Percentiles rank a stretch among this genome's conserved stretches.
Evolutionary conservation across 805 yeast species (phyloP).

Genomic region (Candida andamanensis): DNA sequence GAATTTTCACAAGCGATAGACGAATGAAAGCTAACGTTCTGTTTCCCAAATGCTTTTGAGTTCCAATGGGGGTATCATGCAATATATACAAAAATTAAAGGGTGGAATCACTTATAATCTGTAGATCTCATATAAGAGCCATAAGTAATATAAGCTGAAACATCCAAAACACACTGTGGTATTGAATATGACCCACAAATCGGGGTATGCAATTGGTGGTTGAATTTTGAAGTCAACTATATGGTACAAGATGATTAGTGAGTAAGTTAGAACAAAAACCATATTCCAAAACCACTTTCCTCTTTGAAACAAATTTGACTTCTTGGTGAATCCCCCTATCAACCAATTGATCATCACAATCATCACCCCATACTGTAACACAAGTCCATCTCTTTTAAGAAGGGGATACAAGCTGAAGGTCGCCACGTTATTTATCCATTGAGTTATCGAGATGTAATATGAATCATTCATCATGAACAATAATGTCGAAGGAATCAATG

Average conservation of each 20-base stretch:
- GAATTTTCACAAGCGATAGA: slow-evolving; percentile 49
- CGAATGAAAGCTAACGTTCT: slow-evolving; percentile 36
- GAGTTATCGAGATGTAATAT: slow-evolving; percentile 62
- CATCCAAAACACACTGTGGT: slow-evolving; percentile 70
- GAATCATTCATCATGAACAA: slow-evolving; percentile 53
- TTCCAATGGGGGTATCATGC: not conserved
- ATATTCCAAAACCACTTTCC: slow-evolving; percentile 21
- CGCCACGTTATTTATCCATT: slow-evolving; percentile 84
- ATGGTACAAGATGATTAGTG: slow-evolving; percentile 49
- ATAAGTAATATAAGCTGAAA: slow-evolving; percentile 72
- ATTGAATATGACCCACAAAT: slow-evolving; percentile 79
- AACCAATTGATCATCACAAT: slow-evolving; percentile 47
- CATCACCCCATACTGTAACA: slow-evolving; percentile 64
- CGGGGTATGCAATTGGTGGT: slow-evolving; percentile 69
- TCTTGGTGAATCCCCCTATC: slow-evolving; percentile 19
- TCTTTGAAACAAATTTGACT: slow-evolving; percentile 17
- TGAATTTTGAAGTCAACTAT: slow-evolving; percentile 42
- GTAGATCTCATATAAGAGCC: slow-evolving; percentile 57
- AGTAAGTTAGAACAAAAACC: slow-evolving; percentile 23
- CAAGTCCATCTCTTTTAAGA: slow-evolving; percentile 67
- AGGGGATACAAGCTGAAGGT: slow-evolving; percentile 87
- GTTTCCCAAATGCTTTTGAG: slow-evolving; percentile 30
- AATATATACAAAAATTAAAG: not conserved
- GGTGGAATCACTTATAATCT: too few relatives aligned
- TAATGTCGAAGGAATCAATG: slow-evolving; percentile 78